Evolutionary conservation across 1,139 yeast species (phyloP).

Genomic region (Kurtzmaniella quercitrusa): DNA sequence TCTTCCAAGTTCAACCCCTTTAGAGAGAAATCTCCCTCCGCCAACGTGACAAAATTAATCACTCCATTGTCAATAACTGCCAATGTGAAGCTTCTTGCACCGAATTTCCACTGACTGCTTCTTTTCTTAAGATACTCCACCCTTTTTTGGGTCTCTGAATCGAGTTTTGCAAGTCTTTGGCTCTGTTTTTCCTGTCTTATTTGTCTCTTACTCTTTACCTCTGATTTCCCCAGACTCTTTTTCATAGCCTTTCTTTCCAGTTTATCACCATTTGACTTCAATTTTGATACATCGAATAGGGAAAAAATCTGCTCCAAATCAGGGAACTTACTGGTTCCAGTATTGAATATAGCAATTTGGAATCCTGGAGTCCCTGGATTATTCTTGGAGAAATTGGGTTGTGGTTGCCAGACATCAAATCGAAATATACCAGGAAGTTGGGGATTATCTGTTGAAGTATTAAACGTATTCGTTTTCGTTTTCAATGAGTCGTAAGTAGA

Average conservation of each 20-base stretch:
- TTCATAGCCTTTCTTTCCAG: constrained; percentile 10
- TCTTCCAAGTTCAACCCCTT: constrained; percentile 19
- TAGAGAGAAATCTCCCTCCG: constrained; percentile 56
- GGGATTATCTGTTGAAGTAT: too few relatives aligned
- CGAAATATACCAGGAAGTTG: background rate
- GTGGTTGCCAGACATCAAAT: constrained; percentile 86
- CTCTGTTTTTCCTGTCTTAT: constrained; percentile 18
- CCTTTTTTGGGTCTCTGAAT: constrained; percentile 18
- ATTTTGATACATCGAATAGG: constrained; percentile 22
- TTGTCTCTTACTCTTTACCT: constrained; percentile 14
- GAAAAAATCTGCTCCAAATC: constrained; percentile 32
- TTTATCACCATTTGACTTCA: constrained; percentile 6
- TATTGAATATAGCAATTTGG: constrained; percentile 59
- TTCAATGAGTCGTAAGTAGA: constrained; percentile 15
- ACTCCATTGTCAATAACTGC: constrained; percentile 74
- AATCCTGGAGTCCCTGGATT: constrained; percentile 66
- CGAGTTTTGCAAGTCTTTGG: constrained; percentile 25
- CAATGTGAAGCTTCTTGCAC: constrained; percentile 48
- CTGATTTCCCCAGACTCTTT: background rate
- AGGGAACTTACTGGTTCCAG: constrained; percentile 52
- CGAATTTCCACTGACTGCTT: constrained; percentile 33
- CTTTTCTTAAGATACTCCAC: constrained; percentile 24
- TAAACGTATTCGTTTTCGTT: too few relatives aligned
- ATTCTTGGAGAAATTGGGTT: constrained; percentile 63
- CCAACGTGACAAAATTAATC: constrained; percentile 58